Conservation (phyloP, 1,284 basidiomycete species). For the Meira miltonrushii region DNA sequence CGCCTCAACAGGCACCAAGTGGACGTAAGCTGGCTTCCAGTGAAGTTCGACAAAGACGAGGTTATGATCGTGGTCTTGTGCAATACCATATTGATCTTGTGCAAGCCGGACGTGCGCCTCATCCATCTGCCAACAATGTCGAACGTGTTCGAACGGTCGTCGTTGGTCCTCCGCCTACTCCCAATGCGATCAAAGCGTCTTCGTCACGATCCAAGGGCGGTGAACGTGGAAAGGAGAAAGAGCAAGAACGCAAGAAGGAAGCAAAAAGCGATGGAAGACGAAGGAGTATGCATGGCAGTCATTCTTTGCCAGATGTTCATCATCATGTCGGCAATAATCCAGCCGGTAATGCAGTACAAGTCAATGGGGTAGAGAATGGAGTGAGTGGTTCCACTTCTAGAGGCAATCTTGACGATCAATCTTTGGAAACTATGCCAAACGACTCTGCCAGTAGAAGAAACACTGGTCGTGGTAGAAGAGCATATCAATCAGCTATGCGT, state of each 20-base stretch:
- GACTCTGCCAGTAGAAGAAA: constrained; percentile 10
- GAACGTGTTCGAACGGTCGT: constrained; percentile 44
- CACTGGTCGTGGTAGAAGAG: constrained; percentile 14
- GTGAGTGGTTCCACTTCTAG: background rate
- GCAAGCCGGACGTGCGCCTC: constrained; percentile 33
- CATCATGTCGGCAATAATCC: background rate
- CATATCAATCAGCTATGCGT: constrained; percentile 33
- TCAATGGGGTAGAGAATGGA: background rate
- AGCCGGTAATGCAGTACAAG: background rate
- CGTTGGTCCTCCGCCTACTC: constrained; percentile 39
- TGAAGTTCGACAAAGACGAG: constrained; percentile 23
- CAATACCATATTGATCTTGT: constrained; percentile 33
- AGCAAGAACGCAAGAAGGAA: background rate
- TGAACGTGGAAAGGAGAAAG: constrained; percentile 8
- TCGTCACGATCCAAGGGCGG: constrained; percentile 11
- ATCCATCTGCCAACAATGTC: constrained; percentile 37
- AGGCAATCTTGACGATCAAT: background rate
- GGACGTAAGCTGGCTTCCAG: background rate
- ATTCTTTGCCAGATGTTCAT: background rate
- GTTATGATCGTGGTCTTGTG: constrained; percentile 41
- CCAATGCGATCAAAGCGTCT: background rate
- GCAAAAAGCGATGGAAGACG: background rate
- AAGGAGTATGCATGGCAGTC: background rate
- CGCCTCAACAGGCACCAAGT: background rate
- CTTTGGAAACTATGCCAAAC: background rate